Evolutionary conservation across 2,329 filamentous ascomycete genomes (phyloP).

Genomic region (Aspergillus fructus): DNA sequence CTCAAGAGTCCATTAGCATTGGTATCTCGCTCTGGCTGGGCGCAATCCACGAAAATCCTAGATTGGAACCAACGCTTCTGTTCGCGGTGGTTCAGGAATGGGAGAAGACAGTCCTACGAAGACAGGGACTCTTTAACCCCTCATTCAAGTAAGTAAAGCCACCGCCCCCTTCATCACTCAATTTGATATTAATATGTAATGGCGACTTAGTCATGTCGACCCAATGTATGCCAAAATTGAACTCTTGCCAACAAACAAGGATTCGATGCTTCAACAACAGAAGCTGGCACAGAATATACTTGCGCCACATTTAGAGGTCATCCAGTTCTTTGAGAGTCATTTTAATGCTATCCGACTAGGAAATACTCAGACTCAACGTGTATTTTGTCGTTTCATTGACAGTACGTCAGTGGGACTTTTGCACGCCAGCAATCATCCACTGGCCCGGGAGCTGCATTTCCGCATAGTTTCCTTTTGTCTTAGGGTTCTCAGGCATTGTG

Average conservation of each 20-base stretch:
- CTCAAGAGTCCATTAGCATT: conserved; percentile 91
- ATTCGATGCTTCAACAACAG: conserved; percentile 70
- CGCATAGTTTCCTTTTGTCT: conserved; percentile 82
- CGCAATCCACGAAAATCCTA: conserved; percentile 92
- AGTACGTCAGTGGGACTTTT: conserved; percentile 74
- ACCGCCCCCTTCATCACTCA: background rate
- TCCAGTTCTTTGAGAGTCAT: conserved; percentile 90
- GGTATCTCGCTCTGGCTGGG: conserved; percentile 96
- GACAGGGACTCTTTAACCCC: conserved; percentile 77
- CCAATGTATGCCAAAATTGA: conserved; percentile 91
- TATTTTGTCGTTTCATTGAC: conserved; percentile 79
- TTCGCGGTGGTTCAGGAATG: conserved; percentile 87
- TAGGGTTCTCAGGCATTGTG: conserved; percentile 71
- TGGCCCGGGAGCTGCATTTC: conserved; percentile 89
- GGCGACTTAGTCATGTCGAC: conserved; percentile 63
- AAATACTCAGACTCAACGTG: conserved; percentile 74
- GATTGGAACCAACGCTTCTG: conserved; percentile 80
- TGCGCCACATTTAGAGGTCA: conserved; percentile 77
- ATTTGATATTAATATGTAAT: conserved; percentile 14
- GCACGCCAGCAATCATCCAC: conserved; percentile 71
- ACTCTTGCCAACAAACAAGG: conserved; percentile 85
- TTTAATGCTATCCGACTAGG: conserved; percentile 90
- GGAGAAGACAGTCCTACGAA: conserved; percentile 77
- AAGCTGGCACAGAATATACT: conserved; percentile 79
- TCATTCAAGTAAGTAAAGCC: conserved; percentile 57